Percentiles rank a stretch among this genome's conserved stretches.
Evolutionary conservation across 768 basidiomycete genomes (phyloP).

Genomic region (Leucosporidium scottii): DNA sequence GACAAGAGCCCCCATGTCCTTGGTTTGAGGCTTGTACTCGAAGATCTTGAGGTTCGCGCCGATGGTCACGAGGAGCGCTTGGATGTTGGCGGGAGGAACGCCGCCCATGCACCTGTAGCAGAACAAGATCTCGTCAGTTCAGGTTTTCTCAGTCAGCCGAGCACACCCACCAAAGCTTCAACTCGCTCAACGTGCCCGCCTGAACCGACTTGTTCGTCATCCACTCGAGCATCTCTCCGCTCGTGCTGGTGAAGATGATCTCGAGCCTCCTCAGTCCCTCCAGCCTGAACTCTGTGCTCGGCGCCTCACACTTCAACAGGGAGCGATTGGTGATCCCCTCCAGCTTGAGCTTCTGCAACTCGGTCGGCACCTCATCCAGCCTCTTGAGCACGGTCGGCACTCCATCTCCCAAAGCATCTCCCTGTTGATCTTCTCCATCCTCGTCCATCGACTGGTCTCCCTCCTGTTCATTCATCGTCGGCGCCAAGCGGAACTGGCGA

Average conservation of each 20-base stretch:
- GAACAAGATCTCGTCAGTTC: too few species aligned
- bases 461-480: background rate
- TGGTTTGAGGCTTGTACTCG: too few species aligned
- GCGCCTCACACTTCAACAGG: background rate
- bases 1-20: too few species aligned
- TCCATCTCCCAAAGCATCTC: background rate
- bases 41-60: too few species aligned
- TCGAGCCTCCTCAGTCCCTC: slow-evolving; percentile 4
- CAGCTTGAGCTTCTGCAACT: background rate
- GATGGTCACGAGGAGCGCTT: too few species aligned
- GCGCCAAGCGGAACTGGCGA: background rate
- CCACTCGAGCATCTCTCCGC: background rate
- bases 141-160: too few species aligned
- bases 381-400: background rate
- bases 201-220: too few species aligned
- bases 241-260: too few species aligned
- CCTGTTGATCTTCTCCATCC: too few species aligned
- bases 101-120: background rate
- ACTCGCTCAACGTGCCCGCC: too few species aligned
- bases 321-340: background rate
- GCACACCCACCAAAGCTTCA: too few species aligned
- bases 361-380: background rate
- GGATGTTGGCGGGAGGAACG: too few species aligned
- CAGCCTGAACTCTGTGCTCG: slow-evolving; percentile 3
- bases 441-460: background rate